Conservation (phyloP, 441 rosid genomes). For the Erodium texanum region DNA sequence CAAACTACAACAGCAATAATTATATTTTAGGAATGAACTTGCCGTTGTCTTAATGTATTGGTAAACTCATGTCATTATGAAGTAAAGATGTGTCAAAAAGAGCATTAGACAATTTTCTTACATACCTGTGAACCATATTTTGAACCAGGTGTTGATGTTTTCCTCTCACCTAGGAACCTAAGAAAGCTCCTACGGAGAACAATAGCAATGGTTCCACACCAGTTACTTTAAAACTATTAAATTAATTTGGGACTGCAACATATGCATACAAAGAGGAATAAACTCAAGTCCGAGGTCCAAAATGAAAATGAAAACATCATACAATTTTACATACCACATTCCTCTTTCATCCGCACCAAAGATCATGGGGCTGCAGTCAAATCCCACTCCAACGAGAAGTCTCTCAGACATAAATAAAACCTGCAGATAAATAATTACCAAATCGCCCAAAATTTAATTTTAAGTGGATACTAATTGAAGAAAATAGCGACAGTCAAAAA, state of each 20-base stretch:
- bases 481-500: constrained; percentile 22
- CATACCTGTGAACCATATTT: constrained; percentile 85
- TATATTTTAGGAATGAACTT: background rate
- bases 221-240: background rate
- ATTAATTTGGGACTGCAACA: background rate
- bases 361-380: constrained; percentile 6
- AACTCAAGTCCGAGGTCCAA: background rate
- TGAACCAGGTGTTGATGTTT: constrained; percentile 50
- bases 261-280: background rate
- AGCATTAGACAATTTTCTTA: background rate
- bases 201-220: background rate
- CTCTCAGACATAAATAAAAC: constrained; percentile 2
- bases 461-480: constrained; percentile 18
- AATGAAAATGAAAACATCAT: background rate
- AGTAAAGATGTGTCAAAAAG: background rate
- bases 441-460: constrained; percentile 11
- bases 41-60: background rate
- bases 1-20: background rate
- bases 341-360: constrained; percentile 5
- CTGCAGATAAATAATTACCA: background rate
- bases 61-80: background rate
- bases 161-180: constrained; percentile 77
- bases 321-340: background rate
- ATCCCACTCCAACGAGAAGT: constrained; percentile 3
- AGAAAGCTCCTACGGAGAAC: constrained; percentile 58